Base-by-base conservation (phyloP, 2,329 filamentous ascomycete genomes). In the Nectriaceae sp. region DNA sequence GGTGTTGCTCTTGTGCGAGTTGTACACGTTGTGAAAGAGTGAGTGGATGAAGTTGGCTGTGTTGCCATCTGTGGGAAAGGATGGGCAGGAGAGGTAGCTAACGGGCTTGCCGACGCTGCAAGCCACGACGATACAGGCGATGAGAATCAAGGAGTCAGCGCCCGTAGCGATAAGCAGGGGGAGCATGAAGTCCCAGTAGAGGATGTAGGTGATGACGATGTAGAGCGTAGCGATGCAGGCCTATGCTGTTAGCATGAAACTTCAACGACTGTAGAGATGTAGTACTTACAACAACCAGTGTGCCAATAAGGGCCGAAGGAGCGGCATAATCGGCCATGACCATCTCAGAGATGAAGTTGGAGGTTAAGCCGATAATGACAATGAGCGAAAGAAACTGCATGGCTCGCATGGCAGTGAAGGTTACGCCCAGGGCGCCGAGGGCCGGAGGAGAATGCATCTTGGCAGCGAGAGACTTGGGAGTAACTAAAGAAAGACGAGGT, bases 321-420 rank as follows among this genome's bases (percentile, higher is more conserved):
- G 88, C 83, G 22, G 80, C 76, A 46, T 85, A 80, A 54, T 85
- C 79, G 19, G 77, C 80, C 37, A 76, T 73, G 38, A 90, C 82
- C 66, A 95, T 90, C 59, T 89, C 79, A 20, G 84, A 78, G 62
- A 96, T 85, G 70, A 96, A 95, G 70, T 92, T 90, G 62, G 87
- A 83, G 1, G 84, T 84, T 67, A 96, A 82, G 39, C 90, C 90
- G 56, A 96, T 87, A 57, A 94, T 84, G 49, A 85, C 76, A 49
- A 94, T 76, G 64, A 96, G 85, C 21, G 82, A 83, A 54, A 88
- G 71, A 50, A 83, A 78, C 66, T 95, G 85, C 57, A 92, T 77
- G 49, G 79, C 77, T 40, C 92, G 86, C 57, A 87, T 81, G 57
- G 84, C 75, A 49, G 89, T 84, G 74, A 95, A 96, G 59, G 87